Conservation (phyloP, 441 rosid species). For the Populus hybrid region DNA sequence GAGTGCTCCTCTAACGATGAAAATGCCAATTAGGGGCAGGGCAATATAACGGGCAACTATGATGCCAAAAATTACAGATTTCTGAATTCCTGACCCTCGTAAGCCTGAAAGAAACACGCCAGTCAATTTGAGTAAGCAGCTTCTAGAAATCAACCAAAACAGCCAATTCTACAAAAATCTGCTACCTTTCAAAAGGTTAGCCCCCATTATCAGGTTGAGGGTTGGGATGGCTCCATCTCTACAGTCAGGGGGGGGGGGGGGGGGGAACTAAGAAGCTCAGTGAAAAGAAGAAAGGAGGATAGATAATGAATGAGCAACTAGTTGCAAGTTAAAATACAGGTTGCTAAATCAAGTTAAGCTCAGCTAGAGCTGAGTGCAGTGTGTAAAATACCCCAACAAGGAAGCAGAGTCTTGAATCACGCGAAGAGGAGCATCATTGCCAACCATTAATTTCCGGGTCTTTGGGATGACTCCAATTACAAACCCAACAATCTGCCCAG, state of each 20-base stretch:
- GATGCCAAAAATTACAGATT: slow-evolving; percentile 48
- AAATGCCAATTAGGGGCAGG: slow-evolving; percentile 60
- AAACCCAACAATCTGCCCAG: slow-evolving; percentile 55
- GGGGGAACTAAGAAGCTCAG: neutral
- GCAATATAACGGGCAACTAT: slow-evolving; percentile 48
- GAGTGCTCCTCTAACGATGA: slow-evolving; percentile 46
- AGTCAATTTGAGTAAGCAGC: neutral
- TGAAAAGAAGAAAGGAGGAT: neutral
- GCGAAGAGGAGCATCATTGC: slow-evolving; percentile 65
- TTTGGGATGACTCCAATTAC: slow-evolving; percentile 51
- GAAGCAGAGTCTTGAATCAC: slow-evolving; percentile 60
- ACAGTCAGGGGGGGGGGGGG: slow-evolving; percentile 14
- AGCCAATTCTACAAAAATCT: neutral
- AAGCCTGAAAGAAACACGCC: slow-evolving; percentile 34
- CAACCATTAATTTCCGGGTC: slow-evolving; percentile 46
- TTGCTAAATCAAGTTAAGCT: neutral
- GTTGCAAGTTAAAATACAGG: neutral
- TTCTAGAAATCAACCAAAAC: neutral
- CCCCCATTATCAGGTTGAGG: slow-evolving; percentile 68
- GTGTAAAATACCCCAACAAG: slow-evolving; percentile 53
- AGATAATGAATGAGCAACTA: neutral
- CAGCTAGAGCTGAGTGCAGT: neutral
- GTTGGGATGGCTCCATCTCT: slow-evolving; percentile 79
- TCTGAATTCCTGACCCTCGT: slow-evolving; percentile 41
- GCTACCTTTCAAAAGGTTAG: slow-evolving; percentile 72